Percentiles rank a stretch among this genome's conserved stretches.
Conservation (phyloP, 805 yeast species). For the Torulaspora microellipsoides region DNA sequence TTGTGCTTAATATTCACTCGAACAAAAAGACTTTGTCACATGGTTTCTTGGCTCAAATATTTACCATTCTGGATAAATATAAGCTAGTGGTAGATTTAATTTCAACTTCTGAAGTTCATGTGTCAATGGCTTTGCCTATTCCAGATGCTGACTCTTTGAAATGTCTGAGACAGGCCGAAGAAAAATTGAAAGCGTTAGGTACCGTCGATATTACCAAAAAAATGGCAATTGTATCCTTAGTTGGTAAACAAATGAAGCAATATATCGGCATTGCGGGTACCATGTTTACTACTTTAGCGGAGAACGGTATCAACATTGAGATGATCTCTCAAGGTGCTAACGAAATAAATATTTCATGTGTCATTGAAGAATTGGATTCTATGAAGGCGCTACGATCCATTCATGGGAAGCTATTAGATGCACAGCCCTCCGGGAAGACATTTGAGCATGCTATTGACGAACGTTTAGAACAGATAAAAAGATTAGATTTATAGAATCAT, state of each 20-base stretch:
- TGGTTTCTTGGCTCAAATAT: slow-evolving; percentile 90
- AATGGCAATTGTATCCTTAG: slow-evolving; percentile 88
- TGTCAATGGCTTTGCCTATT: slow-evolving; percentile 92
- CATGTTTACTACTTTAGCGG: slow-evolving; percentile 92
- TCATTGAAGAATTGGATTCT: slow-evolving; percentile 77
- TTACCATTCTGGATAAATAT: slow-evolving; percentile 77
- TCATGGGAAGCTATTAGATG: slow-evolving; percentile 69
- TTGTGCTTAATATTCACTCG: slow-evolving; percentile 89
- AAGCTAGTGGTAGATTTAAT: slow-evolving; percentile 90
- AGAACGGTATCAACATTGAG: slow-evolving; percentile 87
- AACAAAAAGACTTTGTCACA: slow-evolving; percentile 89
- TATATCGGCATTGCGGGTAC: slow-evolving; percentile 95
- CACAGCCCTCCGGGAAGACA: slow-evolving; percentile 25
- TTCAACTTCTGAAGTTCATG: slow-evolving; percentile 96
- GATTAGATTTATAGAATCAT: slow-evolving; percentile 26
- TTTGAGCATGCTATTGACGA: slow-evolving; percentile 40
- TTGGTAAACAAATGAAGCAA: slow-evolving; percentile 96
- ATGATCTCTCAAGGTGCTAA: slow-evolving; percentile 99
- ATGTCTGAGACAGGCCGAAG: slow-evolving; percentile 65
- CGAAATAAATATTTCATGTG: slow-evolving; percentile 95
- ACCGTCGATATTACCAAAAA: slow-evolving; percentile 82
- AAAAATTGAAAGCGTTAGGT: slow-evolving; percentile 76
- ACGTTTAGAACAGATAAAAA: slow-evolving; percentile 43
- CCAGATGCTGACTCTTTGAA: slow-evolving; percentile 56
- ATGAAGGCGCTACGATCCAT: slow-evolving; percentile 80